These are phyloP conservation scores for Verbascum thapsus DNA, from an alignment of 257 asterid species.

Conservation along the genomic window DNA sequence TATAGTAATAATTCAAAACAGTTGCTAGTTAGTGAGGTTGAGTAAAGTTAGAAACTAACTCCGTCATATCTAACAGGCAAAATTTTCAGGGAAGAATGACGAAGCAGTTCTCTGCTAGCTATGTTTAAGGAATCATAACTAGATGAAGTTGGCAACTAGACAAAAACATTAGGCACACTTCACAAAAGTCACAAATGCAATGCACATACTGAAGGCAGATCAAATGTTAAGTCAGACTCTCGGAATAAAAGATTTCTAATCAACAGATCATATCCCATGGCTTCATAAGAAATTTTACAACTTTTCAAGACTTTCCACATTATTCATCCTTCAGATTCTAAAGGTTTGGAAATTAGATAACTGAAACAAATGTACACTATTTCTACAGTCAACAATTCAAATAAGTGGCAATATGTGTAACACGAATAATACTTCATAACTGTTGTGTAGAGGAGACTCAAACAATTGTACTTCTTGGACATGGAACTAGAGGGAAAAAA, in stretches of 20 bases:
- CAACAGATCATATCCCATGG: neutral
- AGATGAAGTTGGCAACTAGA: neutral
- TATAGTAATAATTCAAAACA: neutral
- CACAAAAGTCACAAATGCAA: constrained; percentile 6
- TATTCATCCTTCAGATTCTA: neutral
- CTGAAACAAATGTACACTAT: neutral
- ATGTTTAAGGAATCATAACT: neutral
- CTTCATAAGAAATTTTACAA: neutral
- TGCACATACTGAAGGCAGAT: neutral
- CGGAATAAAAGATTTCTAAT: neutral
- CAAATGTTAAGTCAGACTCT: neutral
- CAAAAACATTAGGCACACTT: constrained; percentile 6
- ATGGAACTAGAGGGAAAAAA: neutral
- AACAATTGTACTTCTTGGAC: neutral
- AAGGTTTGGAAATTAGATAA: constrained; percentile 7
- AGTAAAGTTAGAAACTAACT: constrained; percentile 13
- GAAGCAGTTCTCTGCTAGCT: neutral
- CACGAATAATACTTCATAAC: constrained; percentile 6
- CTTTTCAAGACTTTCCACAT: neutral
- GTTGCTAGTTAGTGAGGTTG: neutral
- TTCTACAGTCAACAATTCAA: neutral
- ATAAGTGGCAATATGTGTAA: constrained; percentile 5
- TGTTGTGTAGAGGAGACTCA: neutral
- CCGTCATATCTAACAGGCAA: constrained; percentile 10
- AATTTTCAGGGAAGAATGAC: constrained; percentile 11